A percentile compares a stretch with the other conserved stretches of the same genome.
Conservation (phyloP, 2,329 filamentous ascomycete genomes). For the Fusarium dlaminii region DNA sequence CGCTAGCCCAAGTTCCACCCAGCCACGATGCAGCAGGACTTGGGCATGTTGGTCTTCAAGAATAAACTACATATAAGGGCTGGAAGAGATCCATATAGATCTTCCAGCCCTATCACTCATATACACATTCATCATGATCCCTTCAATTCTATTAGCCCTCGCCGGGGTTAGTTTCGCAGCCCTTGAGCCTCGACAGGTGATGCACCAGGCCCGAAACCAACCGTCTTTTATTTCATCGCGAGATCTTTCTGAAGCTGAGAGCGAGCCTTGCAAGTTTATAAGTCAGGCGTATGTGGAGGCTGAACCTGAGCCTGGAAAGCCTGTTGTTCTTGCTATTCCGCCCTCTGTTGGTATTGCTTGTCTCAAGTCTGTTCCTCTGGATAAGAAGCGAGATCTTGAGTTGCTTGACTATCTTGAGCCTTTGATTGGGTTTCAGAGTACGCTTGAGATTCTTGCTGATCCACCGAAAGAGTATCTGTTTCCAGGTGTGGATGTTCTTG, state of each 20-base stretch:
- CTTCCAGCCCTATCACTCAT: slow-evolving; percentile 4
- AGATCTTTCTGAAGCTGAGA: slow-evolving; percentile 22
- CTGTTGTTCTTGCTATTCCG: slow-evolving; percentile 19
- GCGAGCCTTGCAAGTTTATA: slow-evolving; percentile 31
- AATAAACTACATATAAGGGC: slow-evolving; percentile 26
- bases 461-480: slow-evolving; percentile 38
- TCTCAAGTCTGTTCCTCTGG: slow-evolving; percentile 39
- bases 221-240: slow-evolving; percentile 27
- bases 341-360: slow-evolving; percentile 37
- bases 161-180: slow-evolving; percentile 24
- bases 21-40: slow-evolving; percentile 6
- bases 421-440: slow-evolving; percentile 35
- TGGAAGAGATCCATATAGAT: background rate
- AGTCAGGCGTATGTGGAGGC: slow-evolving; percentile 29
- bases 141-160: slow-evolving; percentile 32
- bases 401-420: slow-evolving; percentile 36
- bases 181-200: slow-evolving; percentile 35
- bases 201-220: slow-evolving; percentile 24
- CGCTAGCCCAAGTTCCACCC: slow-evolving; percentile 8
- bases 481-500: slow-evolving; percentile 35
- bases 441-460: slow-evolving; percentile 36
- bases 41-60: background rate
- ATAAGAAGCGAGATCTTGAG: slow-evolving; percentile 38
- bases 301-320: background rate
- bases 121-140: slow-evolving; percentile 22